Conservation (phyloP, 202 grass and related monocot genomes). For the Tripidium arundinaceum region DNA sequence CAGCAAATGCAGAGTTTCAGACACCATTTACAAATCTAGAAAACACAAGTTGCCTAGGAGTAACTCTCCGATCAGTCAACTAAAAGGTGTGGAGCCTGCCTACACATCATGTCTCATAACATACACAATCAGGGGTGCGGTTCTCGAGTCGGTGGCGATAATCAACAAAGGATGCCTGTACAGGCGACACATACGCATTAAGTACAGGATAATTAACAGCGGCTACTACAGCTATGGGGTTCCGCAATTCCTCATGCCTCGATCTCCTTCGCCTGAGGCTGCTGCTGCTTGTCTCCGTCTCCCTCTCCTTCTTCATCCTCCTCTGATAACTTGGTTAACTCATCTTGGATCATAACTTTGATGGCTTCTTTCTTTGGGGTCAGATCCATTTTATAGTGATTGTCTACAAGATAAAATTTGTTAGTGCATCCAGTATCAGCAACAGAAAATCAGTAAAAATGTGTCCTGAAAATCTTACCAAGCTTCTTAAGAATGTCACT, state of each 20-base stretch:
- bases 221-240: conserved; percentile 34
- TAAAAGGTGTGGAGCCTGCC: conserved; percentile 37
- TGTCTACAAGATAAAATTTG: conserved; percentile 38
- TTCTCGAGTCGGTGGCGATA: conserved; percentile 4
- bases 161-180: conserved; percentile 34
- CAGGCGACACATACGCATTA: conserved; percentile 22
- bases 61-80: conserved; percentile 40
- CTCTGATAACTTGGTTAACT: conserved; percentile 75
- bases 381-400: conserved; percentile 85
- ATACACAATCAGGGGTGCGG: conserved; percentile 36
- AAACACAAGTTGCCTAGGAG: conserved; percentile 28
- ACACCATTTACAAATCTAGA: conserved; percentile 38
- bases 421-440: conserved; percentile 2
- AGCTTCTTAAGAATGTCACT: conserved; percentile 96
- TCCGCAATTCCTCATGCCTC: conserved; percentile 30
- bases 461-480: conserved; percentile 48
- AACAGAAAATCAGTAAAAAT: not conserved
- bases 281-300: conserved; percentile 38
- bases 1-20: conserved; percentile 27
- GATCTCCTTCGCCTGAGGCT: conserved; percentile 33
- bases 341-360: conserved; percentile 93
- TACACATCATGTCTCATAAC: conserved; percentile 27
- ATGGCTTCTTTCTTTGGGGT: conserved; percentile 62
- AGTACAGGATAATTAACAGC: conserved; percentile 44
- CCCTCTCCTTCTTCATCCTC: conserved; percentile 68